A percentile compares a stretch with the other conserved stretches of the same genome.
phyloP scores from a whole-genome alignment of 2,329 filamentous ascomycete genomes.

The Paradendryphiella salina region DNA sequence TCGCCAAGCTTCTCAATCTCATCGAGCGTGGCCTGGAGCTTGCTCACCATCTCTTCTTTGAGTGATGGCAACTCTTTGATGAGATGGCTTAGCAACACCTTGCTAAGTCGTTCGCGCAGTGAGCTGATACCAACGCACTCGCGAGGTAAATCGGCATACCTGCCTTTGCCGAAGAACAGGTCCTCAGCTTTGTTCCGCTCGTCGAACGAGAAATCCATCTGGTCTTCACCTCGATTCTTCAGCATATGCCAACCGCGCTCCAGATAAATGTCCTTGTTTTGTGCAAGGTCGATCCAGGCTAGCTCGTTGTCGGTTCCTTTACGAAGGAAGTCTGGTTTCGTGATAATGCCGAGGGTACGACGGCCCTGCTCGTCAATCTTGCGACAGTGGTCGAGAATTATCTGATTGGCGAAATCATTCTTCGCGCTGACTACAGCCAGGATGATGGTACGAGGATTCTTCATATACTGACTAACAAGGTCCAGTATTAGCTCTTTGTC shows the following conservation, averaged over 20 bases:
- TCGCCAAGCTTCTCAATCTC: slow-evolving; percentile 55
- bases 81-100: slow-evolving; percentile 50
- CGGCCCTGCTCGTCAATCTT: slow-evolving; percentile 51
- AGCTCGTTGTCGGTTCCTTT: slow-evolving; percentile 51
- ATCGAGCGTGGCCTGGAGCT: slow-evolving; percentile 27
- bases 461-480: slow-evolving; percentile 35
- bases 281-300: slow-evolving; percentile 47
- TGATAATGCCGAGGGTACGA: slow-evolving; percentile 62
- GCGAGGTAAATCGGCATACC: slow-evolving; percentile 32
- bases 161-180: slow-evolving; percentile 42
- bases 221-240: slow-evolving; percentile 51
- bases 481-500: slow-evolving; percentile 31
- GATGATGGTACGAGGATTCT: slow-evolving; percentile 35
- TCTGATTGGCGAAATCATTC: slow-evolving; percentile 60
- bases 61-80: slow-evolving; percentile 44
- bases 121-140: slow-evolving; percentile 53
- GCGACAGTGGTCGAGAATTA: slow-evolving; percentile 56
- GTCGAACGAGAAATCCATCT: slow-evolving; percentile 43
- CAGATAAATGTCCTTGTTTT: slow-evolving; percentile 48
- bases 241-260: slow-evolving; percentile 60
- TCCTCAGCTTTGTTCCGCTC: slow-evolving; percentile 49
- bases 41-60: slow-evolving; percentile 37
- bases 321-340: slow-evolving; percentile 57
- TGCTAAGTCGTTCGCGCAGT: slow-evolving; percentile 56
- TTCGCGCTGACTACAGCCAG: slow-evolving; percentile 45